Evolutionary conservation across 1,284 basidiomycete species (phyloP).

Genomic region (Heterobasidion irregulare): DNA sequence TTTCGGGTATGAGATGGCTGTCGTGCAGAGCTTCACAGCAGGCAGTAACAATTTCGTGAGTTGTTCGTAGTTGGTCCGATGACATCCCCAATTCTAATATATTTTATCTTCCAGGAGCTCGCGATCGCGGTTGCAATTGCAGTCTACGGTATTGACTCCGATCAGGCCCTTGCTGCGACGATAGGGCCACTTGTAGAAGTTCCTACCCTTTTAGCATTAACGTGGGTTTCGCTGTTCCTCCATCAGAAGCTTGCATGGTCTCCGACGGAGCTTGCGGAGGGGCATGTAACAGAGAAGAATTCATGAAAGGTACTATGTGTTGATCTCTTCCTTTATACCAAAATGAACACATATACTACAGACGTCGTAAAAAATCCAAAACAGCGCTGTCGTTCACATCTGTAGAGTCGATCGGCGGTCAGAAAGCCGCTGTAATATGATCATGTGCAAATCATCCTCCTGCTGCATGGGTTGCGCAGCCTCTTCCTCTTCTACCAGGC

Average conservation of each 20-base stretch:
- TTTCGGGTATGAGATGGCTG: slow-evolving; percentile 59
- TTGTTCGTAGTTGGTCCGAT: not conserved
- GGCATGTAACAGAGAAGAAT: not conserved
- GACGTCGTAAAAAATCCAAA: too few relatives aligned
- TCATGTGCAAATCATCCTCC: not conserved
- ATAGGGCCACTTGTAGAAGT: slow-evolving; percentile 76
- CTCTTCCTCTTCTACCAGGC: slow-evolving; percentile 1
- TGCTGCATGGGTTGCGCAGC: too few relatives aligned
- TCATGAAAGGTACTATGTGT: not conserved
- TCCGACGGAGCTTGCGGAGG: not conserved
- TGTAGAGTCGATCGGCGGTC: not conserved
- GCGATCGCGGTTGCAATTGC: slow-evolving; percentile 82
- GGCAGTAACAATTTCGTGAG: slow-evolving; percentile 48
- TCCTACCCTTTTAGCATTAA: slow-evolving; percentile 67
- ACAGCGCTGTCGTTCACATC: too few relatives aligned
- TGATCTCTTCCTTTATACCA: too few relatives aligned
- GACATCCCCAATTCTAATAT: not conserved
- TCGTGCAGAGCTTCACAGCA: slow-evolving; percentile 58
- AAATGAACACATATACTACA: too few relatives aligned
- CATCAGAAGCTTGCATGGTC: slow-evolving; percentile 38
- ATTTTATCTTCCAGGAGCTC: slow-evolving; percentile 41
- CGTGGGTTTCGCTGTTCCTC: slow-evolving; percentile 61
- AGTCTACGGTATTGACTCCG: slow-evolving; percentile 66
- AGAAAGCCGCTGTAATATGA: not conserved
- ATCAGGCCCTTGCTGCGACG: slow-evolving; percentile 73